phyloP scores from a whole-genome alignment of 2,329 filamentous ascomycete species.

The Zalaria obscura region DNA sequence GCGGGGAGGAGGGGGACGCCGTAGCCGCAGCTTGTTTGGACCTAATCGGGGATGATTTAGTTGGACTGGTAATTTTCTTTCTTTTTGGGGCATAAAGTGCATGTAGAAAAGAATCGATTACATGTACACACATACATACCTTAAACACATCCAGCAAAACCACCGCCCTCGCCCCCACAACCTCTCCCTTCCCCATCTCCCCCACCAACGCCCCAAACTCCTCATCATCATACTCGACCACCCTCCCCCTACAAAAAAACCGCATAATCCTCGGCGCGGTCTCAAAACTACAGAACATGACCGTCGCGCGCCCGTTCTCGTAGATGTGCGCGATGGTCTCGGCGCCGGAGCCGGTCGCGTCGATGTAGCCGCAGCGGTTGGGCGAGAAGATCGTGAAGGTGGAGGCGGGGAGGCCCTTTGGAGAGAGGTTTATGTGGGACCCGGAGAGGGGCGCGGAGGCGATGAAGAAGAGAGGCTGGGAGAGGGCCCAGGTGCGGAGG shows the following conservation, averaged over 20 bases:
- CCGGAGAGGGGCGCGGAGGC: slow-evolving; percentile 56
- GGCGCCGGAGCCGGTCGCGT: slow-evolving; percentile 59
- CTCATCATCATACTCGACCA: slow-evolving; percentile 45
- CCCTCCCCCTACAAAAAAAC: slow-evolving; percentile 44
- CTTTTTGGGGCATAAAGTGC: not conserved
- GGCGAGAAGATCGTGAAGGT: slow-evolving; percentile 47
- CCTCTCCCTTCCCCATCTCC: slow-evolving; percentile 15
- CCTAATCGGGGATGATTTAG: slow-evolving; percentile 12
- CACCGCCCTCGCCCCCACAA: slow-evolving; percentile 43
- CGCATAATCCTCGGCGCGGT: slow-evolving; percentile 46
- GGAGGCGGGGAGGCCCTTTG: slow-evolving; percentile 53
- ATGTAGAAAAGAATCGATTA: not conserved
- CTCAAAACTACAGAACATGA: slow-evolving; percentile 60
- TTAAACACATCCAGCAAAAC: slow-evolving; percentile 49
- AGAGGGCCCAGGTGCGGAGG: slow-evolving; percentile 48
- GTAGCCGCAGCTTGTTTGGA: slow-evolving; percentile 54
- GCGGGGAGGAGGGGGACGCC: slow-evolving; percentile 43
- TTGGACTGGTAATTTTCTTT: not conserved
- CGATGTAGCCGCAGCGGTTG: slow-evolving; percentile 53
- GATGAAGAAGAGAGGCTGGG: slow-evolving; percentile 62
- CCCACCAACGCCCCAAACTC: slow-evolving; percentile 32
- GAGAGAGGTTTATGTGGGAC: slow-evolving; percentile 60
- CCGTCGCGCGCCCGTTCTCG: slow-evolving; percentile 60
- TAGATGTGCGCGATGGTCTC: slow-evolving; percentile 66
- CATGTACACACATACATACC: slow-evolving; percentile 15